phyloP scores from a whole-genome alignment of 1,284 basidiomycete genomes.

The Lentinula novae-zelandiae region DNA sequence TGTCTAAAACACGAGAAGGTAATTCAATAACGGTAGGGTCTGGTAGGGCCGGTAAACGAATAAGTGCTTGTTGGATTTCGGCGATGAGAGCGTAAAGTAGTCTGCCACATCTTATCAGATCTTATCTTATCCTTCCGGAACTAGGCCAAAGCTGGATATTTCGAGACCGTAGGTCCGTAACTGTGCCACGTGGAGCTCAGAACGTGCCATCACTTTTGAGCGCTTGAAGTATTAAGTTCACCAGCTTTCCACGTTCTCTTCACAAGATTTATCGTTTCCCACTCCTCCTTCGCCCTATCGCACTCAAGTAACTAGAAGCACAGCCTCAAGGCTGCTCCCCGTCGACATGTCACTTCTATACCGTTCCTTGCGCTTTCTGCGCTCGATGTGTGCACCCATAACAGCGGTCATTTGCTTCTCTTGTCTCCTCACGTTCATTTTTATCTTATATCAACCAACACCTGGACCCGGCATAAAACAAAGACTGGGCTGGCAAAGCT shows the following conservation, averaged over 20 bases:
- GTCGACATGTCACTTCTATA: conserved; percentile 25
- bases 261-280: not conserved
- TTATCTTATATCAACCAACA: conserved; percentile 73
- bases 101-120: too few relatives aligned
- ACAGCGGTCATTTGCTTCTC: conserved; percentile 63
- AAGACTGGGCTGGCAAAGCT: conserved; percentile 87
- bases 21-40: too few relatives aligned
- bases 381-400: conserved; percentile 52
- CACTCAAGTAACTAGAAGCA: not conserved
- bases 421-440: conserved; percentile 68
- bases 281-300: not conserved
- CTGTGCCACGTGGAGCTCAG: too few relatives aligned
- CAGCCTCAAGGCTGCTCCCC: not conserved
- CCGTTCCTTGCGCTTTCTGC: conserved; percentile 35
- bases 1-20: too few relatives aligned
- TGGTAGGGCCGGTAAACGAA: too few relatives aligned
- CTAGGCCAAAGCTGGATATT: too few relatives aligned
- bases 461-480: conserved; percentile 69
- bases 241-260: not conserved
- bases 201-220: not conserved
- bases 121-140: too few relatives aligned
- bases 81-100: too few relatives aligned
- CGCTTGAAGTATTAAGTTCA: not conserved
- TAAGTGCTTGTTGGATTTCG: too few relatives aligned
- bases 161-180: too few relatives aligned